Conservation (phyloP, 2,329 filamentous ascomycete genomes). For the Ophiocordyceps polyrhachis-furcata region DNA sequence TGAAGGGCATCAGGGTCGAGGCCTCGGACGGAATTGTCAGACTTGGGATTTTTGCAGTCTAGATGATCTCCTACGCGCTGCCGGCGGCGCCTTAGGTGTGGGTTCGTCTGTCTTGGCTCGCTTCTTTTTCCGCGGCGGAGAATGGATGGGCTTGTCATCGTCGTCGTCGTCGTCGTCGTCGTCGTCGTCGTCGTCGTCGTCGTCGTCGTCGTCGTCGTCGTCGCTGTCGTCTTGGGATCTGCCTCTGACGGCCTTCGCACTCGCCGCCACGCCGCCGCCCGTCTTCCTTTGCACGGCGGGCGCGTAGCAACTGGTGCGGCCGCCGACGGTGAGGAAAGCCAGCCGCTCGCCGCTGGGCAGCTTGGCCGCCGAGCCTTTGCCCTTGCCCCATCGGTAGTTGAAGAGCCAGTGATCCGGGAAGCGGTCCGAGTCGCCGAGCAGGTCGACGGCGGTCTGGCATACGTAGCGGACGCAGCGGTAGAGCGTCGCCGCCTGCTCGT, state of each 20-base stretch:
- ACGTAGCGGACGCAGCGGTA: constrained; percentile 60
- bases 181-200: constrained; percentile 3
- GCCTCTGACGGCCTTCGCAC: constrained; percentile 13
- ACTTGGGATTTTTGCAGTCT: constrained; percentile 8
- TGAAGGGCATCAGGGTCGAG: too few relatives aligned
- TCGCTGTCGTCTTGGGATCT: constrained; percentile 7
- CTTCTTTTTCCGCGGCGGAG: constrained; percentile 11
- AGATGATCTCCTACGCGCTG: constrained; percentile 12
- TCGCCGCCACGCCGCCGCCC: constrained; percentile 21
- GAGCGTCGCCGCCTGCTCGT: constrained; percentile 51
- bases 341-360: constrained; percentile 76
- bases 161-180: too few relatives aligned
- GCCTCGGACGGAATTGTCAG: background rate
- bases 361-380: constrained; percentile 44
- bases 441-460: constrained; percentile 59
- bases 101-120: constrained; percentile 3
- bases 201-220: too few relatives aligned
- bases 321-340: constrained; percentile 73
- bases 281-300: constrained; percentile 73
- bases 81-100: background rate
- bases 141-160: constrained; percentile 4
- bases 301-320: constrained; percentile 77
- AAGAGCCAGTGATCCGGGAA: constrained; percentile 85
- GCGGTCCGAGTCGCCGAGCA: constrained; percentile 61
- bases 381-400: constrained; percentile 77